These are phyloP conservation scores for Trichoderma sp. DNA, from an alignment of 2,329 filamentous ascomycete genomes.

Conservation along the genomic window DNA sequence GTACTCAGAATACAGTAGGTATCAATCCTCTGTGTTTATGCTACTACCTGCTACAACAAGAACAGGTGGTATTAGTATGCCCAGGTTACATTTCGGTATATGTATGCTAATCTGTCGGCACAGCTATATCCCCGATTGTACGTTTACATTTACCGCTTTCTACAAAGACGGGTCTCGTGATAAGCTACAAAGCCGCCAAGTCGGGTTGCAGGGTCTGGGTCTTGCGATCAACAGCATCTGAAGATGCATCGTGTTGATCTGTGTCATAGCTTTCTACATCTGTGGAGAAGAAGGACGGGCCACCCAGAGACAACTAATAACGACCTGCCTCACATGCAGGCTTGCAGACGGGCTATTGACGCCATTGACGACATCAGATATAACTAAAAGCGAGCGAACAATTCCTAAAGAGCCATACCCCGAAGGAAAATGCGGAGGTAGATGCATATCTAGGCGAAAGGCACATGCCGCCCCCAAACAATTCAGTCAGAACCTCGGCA, in stretches of 20 bases:
- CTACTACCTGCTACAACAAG: neutral
- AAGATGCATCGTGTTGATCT: slow-evolving; percentile 2
- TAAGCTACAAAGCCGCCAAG: neutral
- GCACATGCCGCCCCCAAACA: slow-evolving; percentile 1
- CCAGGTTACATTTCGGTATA: neutral
- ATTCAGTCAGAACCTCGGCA: neutral
- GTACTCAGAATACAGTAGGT: neutral
- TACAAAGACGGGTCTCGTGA: neutral
- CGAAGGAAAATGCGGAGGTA: neutral
- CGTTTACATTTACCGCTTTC: neutral
- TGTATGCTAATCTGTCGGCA: neutral
- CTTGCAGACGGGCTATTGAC: neutral
- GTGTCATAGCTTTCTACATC: slow-evolving; percentile 8
- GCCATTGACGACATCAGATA: slow-evolving; percentile 6
- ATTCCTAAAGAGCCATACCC: neutral
- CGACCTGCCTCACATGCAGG: neutral
- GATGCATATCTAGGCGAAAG: neutral
- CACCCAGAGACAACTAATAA: neutral
- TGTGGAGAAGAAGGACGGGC: neutral
- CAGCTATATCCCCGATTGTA: neutral
- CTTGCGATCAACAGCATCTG: slow-evolving; percentile 9
- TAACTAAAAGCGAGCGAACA: neutral
- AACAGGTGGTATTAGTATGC: neutral
- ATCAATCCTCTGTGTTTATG: neutral
- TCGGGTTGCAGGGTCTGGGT: neutral